Percentiles rank a stretch among this genome's conserved stretches.
Conservation (phyloP, 768 basidiomycete genomes). For the Phallus indusiatus region DNA sequence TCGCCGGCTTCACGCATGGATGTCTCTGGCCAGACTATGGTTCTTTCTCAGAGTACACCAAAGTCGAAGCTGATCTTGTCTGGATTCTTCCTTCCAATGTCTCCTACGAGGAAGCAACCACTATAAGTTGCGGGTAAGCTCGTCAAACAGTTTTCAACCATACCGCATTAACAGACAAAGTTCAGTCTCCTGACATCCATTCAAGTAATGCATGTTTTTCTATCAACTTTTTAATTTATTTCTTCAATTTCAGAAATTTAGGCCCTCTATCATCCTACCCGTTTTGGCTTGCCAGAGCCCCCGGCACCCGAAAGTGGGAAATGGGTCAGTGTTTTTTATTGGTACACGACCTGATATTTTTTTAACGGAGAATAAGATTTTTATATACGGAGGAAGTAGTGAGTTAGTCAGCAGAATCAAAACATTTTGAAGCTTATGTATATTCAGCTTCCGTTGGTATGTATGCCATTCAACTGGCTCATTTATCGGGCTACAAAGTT, state of each 20-base stretch:
- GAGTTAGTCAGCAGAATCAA: not conserved
- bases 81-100: not conserved
- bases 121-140: slow-evolving; percentile 1
- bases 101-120: not conserved
- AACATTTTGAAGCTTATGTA: not conserved
- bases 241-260: not conserved
- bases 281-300: not conserved
- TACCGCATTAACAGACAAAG: too few relatives aligned
- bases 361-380: not conserved
- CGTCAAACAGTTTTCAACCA: too few relatives aligned
- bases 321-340: slow-evolving; percentile 7
- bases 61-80: slow-evolving; percentile 4
- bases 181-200: not conserved
- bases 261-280: slow-evolving; percentile 4
- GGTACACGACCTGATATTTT: not conserved
- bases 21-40: not conserved
- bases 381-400: slow-evolving; percentile 6
- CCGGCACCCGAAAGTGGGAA: not conserved
- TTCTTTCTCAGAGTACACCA: slow-evolving; percentile 1
- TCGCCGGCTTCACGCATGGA: not conserved
- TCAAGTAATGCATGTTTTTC: not conserved
- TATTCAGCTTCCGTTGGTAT: slow-evolving; percentile 19
- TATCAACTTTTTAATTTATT: too few relatives aligned
- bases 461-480: slow-evolving; percentile 32
- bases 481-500: slow-evolving; percentile 33